A percentile compares a stretch with the other conserved stretches of the same genome.
Conservation (phyloP, 805 yeast genomes). For the Yarrowia divulgata region DNA sequence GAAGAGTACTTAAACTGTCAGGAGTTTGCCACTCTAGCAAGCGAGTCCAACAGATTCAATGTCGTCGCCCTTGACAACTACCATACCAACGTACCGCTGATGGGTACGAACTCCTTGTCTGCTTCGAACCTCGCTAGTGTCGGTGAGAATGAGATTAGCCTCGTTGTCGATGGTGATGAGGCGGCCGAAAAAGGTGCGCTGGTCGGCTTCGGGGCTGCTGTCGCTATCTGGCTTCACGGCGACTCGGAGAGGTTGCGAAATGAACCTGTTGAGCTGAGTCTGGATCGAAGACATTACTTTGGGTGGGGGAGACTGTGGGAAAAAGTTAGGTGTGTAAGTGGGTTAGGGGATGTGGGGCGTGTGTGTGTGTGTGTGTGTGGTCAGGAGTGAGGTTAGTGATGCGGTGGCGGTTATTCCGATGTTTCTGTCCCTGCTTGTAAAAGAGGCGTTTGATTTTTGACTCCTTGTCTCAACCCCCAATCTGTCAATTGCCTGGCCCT, state of each 20-base stretch:
- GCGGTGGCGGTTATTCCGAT: too few species aligned
- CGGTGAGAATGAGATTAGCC: slow-evolving; percentile 49
- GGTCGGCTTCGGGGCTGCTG: slow-evolving; percentile 45
- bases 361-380: background rate
- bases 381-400: background rate
- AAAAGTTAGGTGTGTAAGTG: slow-evolving; percentile 1
- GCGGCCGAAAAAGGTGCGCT: slow-evolving; percentile 49
- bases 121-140: slow-evolving; percentile 48
- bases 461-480: too few species aligned
- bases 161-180: slow-evolving; percentile 47
- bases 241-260: slow-evolving; percentile 46
- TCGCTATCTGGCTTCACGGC: slow-evolving; percentile 25
- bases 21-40: slow-evolving; percentile 14
- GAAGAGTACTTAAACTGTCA: background rate
- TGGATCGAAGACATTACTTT: slow-evolving; percentile 39
- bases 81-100: slow-evolving; percentile 49
- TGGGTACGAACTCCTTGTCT: slow-evolving; percentile 42
- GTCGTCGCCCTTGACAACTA: slow-evolving; percentile 49
- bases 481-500: too few species aligned
- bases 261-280: slow-evolving; percentile 41
- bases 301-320: slow-evolving; percentile 2
- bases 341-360: slow-evolving; percentile 22
- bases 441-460: too few species aligned
- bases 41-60: slow-evolving; percentile 45
- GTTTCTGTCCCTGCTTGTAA: too few species aligned